Evolutionary conservation across 73 alveolate species (phyloP).

Genomic region (Tetrahymena thermophila): DNA sequence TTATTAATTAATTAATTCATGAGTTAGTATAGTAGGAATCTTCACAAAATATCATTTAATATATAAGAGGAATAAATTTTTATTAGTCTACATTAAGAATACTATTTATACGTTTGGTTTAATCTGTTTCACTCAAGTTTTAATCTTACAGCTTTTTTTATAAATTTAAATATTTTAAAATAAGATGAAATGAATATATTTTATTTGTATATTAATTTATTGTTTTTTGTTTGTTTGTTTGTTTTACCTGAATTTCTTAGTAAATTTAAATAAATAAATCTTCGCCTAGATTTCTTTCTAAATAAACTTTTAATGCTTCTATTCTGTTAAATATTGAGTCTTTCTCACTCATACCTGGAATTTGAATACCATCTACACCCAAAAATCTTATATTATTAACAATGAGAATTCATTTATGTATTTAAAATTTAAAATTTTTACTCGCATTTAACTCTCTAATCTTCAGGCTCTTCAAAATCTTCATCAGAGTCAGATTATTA

Average conservation of each 20-base stretch:
- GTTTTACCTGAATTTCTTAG: background rate
- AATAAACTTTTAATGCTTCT: conserved; percentile 8
- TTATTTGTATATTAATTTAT: too few relatives aligned
- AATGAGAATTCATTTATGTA: background rate
- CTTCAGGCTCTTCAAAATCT: conserved; percentile 13
- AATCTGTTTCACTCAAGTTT: background rate
- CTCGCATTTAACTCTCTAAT: background rate
- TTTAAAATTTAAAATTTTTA: background rate
- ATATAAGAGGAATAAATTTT: background rate
- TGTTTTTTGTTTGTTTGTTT: background rate
- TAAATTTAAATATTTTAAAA: background rate
- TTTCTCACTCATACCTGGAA: background rate
- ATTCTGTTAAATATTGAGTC: conserved; percentile 6
- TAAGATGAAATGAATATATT: background rate
- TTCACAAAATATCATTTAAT: background rate
- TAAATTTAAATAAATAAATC: background rate
- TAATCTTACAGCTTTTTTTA: background rate
- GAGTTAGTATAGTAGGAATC: background rate
- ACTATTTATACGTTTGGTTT: background rate
- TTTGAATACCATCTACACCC: background rate
- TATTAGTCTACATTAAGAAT: background rate
- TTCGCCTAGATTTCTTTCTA: conserved; percentile 3
- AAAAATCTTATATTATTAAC: background rate
- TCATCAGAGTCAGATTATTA: background rate
- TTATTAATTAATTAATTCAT: background rate